Conservation (phyloP, 2,329 filamentous ascomycete genomes). For the Chalaropsis thielavioides region DNA sequence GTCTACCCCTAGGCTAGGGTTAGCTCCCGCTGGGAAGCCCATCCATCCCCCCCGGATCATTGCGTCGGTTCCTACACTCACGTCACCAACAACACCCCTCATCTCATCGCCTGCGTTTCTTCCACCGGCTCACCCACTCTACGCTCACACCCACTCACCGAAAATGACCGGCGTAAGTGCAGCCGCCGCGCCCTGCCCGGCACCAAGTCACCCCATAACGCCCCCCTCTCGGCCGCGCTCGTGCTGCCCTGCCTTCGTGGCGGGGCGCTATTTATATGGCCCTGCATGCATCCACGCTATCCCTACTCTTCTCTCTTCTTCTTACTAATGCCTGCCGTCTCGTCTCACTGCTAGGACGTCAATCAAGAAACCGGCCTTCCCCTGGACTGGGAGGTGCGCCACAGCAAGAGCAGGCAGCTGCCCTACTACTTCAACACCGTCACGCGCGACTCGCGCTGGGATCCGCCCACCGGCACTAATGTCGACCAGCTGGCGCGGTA, state of each 20-base stretch:
- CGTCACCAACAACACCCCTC: background rate
- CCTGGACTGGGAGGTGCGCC: slow-evolving; percentile 82
- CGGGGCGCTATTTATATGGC: background rate
- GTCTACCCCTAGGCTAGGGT: background rate
- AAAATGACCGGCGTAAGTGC: slow-evolving; percentile 11
- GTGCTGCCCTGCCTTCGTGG: no score
- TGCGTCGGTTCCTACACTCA: background rate
- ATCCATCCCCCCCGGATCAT: background rate
- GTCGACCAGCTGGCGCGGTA: slow-evolving; percentile 84
- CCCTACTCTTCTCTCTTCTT: background rate
- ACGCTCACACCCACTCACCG: background rate
- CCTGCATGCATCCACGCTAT: no score
- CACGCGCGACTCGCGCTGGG: slow-evolving; percentile 87
- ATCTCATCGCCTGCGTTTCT: no score
- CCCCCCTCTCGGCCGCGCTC: no score
- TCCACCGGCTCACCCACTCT: no score
- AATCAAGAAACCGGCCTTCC: slow-evolving; percentile 59
- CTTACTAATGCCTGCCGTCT: background rate
- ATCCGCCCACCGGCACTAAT: slow-evolving; percentile 77
- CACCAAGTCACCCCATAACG: background rate
- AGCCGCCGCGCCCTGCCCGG: background rate
- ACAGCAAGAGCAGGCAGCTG: slow-evolving; percentile 95
- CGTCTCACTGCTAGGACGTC: slow-evolving; percentile 6
- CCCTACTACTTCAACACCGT: slow-evolving; percentile 94
- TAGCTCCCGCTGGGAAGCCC: background rate